Conservation (phyloP, 148 eudicot genomes). For the Fagopyrum esculentum region DNA sequence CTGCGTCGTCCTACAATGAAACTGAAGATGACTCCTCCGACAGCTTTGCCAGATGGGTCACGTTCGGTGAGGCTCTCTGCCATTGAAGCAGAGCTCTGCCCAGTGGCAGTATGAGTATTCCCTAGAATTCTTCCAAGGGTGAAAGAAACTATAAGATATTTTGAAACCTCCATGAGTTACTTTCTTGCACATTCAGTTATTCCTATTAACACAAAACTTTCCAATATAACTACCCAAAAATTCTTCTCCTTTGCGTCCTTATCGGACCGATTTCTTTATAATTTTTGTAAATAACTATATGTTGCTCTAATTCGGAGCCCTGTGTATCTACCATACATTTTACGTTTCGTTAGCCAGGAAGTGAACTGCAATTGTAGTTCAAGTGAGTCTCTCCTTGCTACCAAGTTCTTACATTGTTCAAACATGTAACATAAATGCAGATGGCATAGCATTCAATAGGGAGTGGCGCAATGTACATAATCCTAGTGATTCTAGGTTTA, state of each 20-base stretch:
- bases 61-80: constrained; percentile 56
- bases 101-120: too few relatives aligned
- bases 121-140: neutral
- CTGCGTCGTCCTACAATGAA: constrained; percentile 30
- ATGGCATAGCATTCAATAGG: neutral
- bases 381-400: neutral
- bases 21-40: constrained; percentile 53
- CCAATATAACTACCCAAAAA: neutral
- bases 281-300: neutral
- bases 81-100: constrained; percentile 18
- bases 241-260: neutral
- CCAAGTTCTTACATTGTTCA: neutral
- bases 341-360: neutral
- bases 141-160: neutral
- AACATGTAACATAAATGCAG: neutral
- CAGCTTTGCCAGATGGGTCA: constrained; percentile 73
- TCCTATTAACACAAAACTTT: neutral
- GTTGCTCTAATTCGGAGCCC: constrained; percentile 2
- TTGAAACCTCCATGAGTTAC: neutral
- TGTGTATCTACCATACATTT: neutral
- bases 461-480: neutral
- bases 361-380: neutral
- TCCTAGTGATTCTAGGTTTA: neutral
- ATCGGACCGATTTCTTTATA: neutral
- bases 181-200: neutral